Percentiles rank a stretch among this genome's conserved stretches.
Evolutionary conservation across 192 early-diverging fungal species (phyloP).

Genomic region (Paraglomus brasilianum): DNA sequence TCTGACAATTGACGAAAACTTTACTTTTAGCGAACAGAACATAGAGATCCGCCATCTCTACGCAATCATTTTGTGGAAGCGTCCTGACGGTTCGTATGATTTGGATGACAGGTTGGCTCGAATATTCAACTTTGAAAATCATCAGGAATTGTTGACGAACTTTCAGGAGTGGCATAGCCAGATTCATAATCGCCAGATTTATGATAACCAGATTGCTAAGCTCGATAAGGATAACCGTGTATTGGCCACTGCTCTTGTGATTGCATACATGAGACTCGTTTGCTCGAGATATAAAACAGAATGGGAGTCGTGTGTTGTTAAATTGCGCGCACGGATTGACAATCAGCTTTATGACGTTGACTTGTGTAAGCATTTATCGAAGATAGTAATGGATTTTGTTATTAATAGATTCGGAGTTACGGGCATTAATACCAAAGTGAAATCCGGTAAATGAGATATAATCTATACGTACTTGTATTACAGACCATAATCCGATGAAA

Average conservation of each 20-base stretch:
- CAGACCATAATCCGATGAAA: too few relatives aligned
- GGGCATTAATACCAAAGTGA: neutral
- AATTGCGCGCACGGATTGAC: conserved; percentile 6
- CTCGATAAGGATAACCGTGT: neutral
- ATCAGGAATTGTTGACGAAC: neutral
- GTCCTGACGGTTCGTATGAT: neutral
- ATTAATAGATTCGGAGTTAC: conserved; percentile 2
- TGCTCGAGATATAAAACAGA: conserved; percentile 21
- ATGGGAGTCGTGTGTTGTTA: neutral
- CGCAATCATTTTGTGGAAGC: neutral
- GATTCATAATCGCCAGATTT: neutral
- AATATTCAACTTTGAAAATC: conserved; percentile 18
- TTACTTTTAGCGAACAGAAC: neutral
- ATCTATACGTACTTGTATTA: too few relatives aligned
- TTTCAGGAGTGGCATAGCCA: neutral
- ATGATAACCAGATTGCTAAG: too few relatives aligned
- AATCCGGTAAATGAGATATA: too few relatives aligned
- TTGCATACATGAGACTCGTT: conserved; percentile 7
- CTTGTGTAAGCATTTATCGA: neutral
- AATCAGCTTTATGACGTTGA: conserved; percentile 20
- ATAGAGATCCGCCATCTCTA: conserved; percentile 18
- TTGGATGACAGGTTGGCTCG: conserved; percentile 5
- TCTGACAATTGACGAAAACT: neutral
- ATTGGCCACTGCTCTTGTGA: conserved; percentile 11
- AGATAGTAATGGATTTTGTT: conserved; percentile 5